These are phyloP conservation scores for Blepharisma japonicum DNA, from an alignment of 73 alveolate species.

Conservation along the genomic window DNA sequence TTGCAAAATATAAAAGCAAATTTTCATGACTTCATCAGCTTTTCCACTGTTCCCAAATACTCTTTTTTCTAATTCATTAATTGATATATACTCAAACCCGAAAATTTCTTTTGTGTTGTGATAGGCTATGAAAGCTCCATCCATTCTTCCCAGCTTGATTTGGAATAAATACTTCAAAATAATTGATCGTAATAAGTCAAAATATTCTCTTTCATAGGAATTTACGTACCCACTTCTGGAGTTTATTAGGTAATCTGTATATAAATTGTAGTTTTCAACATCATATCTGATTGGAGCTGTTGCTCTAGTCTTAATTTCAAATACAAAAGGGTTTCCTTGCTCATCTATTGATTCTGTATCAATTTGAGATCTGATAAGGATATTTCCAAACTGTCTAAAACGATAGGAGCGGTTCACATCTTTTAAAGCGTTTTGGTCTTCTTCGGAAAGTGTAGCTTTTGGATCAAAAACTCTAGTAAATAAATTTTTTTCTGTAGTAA, in stretches of 20 bases:
- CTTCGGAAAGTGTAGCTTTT: slow-evolving; percentile 24
- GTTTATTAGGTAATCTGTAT: slow-evolving; percentile 70
- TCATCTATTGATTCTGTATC: slow-evolving; percentile 64
- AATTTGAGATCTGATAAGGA: slow-evolving; percentile 79
- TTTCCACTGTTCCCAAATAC: slow-evolving; percentile 79
- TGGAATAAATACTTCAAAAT: slow-evolving; percentile 82
- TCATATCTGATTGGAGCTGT: slow-evolving; percentile 79
- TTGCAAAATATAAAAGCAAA: slow-evolving; percentile 55
- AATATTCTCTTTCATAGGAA: slow-evolving; percentile 80
- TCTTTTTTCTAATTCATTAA: slow-evolving; percentile 87
- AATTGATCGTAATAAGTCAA: slow-evolving; percentile 80
- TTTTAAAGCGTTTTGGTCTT: slow-evolving; percentile 57
- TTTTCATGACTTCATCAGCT: slow-evolving; percentile 55
- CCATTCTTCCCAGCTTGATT: slow-evolving; percentile 91
- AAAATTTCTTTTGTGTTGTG: slow-evolving; percentile 88
- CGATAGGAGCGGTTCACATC: slow-evolving; percentile 39
- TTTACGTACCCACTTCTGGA: slow-evolving; percentile 54
- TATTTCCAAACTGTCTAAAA: slow-evolving; percentile 32
- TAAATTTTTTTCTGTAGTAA: slow-evolving; percentile 49
- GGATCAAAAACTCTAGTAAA: slow-evolving; percentile 42
- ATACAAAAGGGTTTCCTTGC: slow-evolving; percentile 64
- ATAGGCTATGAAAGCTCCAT: slow-evolving; percentile 93
- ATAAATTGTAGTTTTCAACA: slow-evolving; percentile 63
- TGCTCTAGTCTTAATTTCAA: slow-evolving; percentile 87
- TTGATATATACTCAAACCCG: slow-evolving; percentile 86